Conservation (phyloP, 2,329 filamentous ascomycete genomes). For the Akanthomyces muscarius region DNA sequence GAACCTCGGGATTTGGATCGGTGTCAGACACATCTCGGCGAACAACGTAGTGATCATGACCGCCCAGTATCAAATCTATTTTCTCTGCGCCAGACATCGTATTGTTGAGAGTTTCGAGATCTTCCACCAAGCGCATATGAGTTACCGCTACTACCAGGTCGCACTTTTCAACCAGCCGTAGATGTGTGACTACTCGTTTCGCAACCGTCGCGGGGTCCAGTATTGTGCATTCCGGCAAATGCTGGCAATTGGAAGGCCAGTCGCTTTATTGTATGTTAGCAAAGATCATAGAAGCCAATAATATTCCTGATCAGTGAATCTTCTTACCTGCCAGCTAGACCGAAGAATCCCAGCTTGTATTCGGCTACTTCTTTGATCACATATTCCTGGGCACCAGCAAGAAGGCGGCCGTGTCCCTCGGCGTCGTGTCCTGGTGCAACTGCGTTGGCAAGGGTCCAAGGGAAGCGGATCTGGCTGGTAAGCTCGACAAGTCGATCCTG, state of each 20-base stretch:
- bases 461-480: constrained; percentile 7
- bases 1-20: constrained; percentile 17
- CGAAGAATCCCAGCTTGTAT: constrained; percentile 19
- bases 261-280: constrained; percentile 13
- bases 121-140: constrained; percentile 24
- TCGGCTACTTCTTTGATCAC: constrained; percentile 6
- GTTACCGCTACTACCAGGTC: constrained; percentile 26
- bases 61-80: constrained; percentile 25
- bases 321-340: constrained; percentile 18
- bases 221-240: constrained; percentile 17
- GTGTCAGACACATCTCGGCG: constrained; percentile 22
- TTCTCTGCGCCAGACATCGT: constrained; percentile 18
- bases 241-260: constrained; percentile 20
- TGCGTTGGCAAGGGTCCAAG: constrained; percentile 20
- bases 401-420: not conserved
- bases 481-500: constrained; percentile 15
- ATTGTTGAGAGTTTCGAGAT: constrained; percentile 17
- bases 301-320: too few relatives aligned
- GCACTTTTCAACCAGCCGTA: constrained; percentile 20
- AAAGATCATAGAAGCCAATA: not conserved
- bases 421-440: not conserved
- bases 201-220: constrained; percentile 19
- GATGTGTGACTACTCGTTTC: constrained; percentile 8
- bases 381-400: constrained; percentile 16
- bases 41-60: constrained; percentile 25